Percentiles rank a stretch among this genome's conserved stretches.
Conservation (phyloP, 2,329 filamentous ascomycete species). For the Cladosporium velox region DNA sequence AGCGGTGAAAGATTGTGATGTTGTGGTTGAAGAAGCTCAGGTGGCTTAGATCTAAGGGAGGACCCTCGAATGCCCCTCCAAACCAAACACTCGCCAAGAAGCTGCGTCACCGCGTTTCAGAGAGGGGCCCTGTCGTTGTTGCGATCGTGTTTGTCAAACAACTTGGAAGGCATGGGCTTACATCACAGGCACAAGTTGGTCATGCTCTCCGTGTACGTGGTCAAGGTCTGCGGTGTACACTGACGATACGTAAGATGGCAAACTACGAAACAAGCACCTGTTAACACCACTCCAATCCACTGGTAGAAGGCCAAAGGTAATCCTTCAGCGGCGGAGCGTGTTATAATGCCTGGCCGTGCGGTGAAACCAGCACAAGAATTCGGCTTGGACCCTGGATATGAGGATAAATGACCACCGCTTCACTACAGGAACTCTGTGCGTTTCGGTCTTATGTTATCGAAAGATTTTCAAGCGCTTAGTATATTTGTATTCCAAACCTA, state of each 20-base stretch:
- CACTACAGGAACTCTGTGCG: no score
- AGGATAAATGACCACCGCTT: no score
- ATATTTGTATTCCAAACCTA: no score
- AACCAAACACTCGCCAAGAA: not conserved
- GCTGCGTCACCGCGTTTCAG: slow-evolving; percentile 6
- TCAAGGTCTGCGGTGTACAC: not conserved
- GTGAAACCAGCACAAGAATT: no score
- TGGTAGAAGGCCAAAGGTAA: not conserved
- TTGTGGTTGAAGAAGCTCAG: slow-evolving; percentile 6
- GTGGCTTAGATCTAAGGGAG: not conserved
- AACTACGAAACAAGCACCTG: not conserved
- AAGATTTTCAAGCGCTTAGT: no score
- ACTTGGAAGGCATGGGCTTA: not conserved
- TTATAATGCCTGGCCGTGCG: no score
- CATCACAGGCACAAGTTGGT: not conserved
- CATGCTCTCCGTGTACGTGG: not conserved
- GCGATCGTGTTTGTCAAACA: not conserved
- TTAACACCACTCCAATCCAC: not conserved
- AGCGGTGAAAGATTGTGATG: slow-evolving; percentile 4
- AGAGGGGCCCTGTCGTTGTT: not conserved
- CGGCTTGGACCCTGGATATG: no score
- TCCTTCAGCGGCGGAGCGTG: not conserved
- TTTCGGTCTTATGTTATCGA: no score
- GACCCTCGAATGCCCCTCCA: slow-evolving; percentile 19
- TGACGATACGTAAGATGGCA: not conserved